Evolutionary conservation across 371 early-diverging fungal species (phyloP).

Genomic region (Lichtheimia hyalospora): DNA sequence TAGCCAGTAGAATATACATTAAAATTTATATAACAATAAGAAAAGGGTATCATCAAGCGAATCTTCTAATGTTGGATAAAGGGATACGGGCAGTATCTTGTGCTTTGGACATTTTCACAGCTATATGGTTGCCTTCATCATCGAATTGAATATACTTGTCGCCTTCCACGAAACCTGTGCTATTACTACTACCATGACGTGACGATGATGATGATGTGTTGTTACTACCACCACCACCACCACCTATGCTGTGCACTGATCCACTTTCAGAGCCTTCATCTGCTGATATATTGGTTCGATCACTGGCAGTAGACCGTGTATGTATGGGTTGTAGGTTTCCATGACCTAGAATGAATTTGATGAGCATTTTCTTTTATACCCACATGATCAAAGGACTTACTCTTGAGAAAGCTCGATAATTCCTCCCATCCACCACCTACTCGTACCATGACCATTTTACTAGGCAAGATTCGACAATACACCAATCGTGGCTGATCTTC

Average conservation of each 20-base stretch:
- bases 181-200: neutral
- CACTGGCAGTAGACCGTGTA: slow-evolving; percentile 3
- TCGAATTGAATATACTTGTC: slow-evolving; percentile 30
- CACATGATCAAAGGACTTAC: neutral
- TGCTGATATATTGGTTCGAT: slow-evolving; percentile 1
- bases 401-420: slow-evolving; percentile 28
- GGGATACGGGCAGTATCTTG: slow-evolving; percentile 9
- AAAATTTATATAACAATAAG: too few species aligned
- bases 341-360: neutral
- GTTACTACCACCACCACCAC: too few species aligned
- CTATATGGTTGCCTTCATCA: slow-evolving; percentile 32
- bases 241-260: too few species aligned
- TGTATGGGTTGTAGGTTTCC: too few species aligned
- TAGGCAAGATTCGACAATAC: slow-evolving; percentile 60
- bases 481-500: slow-evolving; percentile 63
- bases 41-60: too few species aligned
- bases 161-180: slow-evolving; percentile 27
- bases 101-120: slow-evolving; percentile 34
- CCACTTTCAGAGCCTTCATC: neutral
- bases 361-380: neutral
- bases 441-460: slow-evolving; percentile 75
- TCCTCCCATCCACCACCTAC: slow-evolving; percentile 84
- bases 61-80: too few species aligned
- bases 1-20: too few species aligned
- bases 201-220: neutral